Percentiles rank a stretch among this genome's conserved stretches.
These are phyloP conservation scores for Arachis stenosperma DNA, from an alignment of 306 rosid genomes.

Conservation along the genomic window DNA sequence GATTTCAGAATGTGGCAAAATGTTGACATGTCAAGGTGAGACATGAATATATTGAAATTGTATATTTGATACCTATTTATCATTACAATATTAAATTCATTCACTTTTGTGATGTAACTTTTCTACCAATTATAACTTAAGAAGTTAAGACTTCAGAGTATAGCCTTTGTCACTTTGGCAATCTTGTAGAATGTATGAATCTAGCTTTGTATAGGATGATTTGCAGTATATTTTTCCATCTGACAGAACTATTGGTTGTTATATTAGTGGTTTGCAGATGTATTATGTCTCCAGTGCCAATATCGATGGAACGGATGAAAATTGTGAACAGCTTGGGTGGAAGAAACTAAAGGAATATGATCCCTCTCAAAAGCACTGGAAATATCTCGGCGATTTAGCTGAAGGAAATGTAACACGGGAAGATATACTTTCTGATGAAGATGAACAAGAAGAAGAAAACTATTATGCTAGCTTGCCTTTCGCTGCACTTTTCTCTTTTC, in stretches of 20 bases:
- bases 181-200: constrained; percentile 20
- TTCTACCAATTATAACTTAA: constrained; percentile 17
- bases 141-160: constrained; percentile 1
- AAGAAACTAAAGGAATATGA: constrained; percentile 75
- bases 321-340: constrained; percentile 81
- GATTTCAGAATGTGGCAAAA: constrained; percentile 91
- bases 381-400: constrained; percentile 67
- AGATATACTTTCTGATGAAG: constrained; percentile 56
- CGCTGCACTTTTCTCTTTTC: constrained; percentile 81
- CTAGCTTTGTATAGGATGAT: constrained; percentile 24
- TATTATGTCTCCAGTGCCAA: constrained; percentile 78
- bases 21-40: constrained; percentile 83
- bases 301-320: constrained; percentile 70
- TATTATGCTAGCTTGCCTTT: constrained; percentile 92
- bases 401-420: constrained; percentile 60
- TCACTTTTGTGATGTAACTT: background rate
- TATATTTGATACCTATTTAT: background rate
- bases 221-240: constrained; percentile 17
- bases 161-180: constrained; percentile 18
- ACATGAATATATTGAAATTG: constrained; percentile 15
- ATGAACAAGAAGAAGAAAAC: constrained; percentile 78
- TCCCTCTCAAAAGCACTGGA: constrained; percentile 77
- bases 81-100: constrained; percentile 10
- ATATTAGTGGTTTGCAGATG: constrained; percentile 78
- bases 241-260: constrained; percentile 42